A percentile compares a stretch with the other conserved stretches of the same genome.
phyloP scores from a whole-genome alignment of 441 rosid species.

The Arabidopsis hybrid region DNA sequence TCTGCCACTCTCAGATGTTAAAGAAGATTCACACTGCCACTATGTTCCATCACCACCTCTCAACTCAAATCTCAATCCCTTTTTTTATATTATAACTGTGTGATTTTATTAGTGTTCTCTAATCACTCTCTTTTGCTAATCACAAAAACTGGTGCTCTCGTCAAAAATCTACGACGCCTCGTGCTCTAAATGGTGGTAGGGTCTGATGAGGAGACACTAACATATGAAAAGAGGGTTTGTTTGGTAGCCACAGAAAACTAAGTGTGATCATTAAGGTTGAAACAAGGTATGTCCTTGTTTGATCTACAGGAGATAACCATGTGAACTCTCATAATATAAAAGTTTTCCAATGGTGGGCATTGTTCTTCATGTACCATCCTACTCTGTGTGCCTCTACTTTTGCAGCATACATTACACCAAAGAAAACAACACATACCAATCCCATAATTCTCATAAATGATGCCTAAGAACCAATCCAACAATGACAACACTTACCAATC shows the following conservation, averaged over 20 bases:
- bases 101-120: conserved; percentile 28
- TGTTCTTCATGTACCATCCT: conserved; percentile 39
- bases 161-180: conserved; percentile 37
- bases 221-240: conserved; percentile 40
- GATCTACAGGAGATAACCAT: conserved; percentile 45
- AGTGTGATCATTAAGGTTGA: conserved; percentile 38
- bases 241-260: conserved; percentile 36
- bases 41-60: conserved; percentile 40
- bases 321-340: conserved; percentile 39
- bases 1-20: conserved; percentile 43
- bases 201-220: conserved; percentile 38
- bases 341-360: conserved; percentile 33
- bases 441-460: conserved; percentile 28
- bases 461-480: not conserved
- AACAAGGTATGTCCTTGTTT: conserved; percentile 47
- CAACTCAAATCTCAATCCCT: conserved; percentile 34
- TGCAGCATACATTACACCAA: conserved; percentile 35
- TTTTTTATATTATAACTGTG: not conserved
- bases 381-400: conserved; percentile 40
- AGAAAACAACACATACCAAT: conserved; percentile 42
- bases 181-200: conserved; percentile 39
- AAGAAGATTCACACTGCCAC: not conserved
- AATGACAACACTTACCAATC: not conserved
- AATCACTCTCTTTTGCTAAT: conserved; percentile 39
- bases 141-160: conserved; percentile 11